phyloP scores from a whole-genome alignment of 805 yeast species.

The Metschnikowia continentalis region DNA sequence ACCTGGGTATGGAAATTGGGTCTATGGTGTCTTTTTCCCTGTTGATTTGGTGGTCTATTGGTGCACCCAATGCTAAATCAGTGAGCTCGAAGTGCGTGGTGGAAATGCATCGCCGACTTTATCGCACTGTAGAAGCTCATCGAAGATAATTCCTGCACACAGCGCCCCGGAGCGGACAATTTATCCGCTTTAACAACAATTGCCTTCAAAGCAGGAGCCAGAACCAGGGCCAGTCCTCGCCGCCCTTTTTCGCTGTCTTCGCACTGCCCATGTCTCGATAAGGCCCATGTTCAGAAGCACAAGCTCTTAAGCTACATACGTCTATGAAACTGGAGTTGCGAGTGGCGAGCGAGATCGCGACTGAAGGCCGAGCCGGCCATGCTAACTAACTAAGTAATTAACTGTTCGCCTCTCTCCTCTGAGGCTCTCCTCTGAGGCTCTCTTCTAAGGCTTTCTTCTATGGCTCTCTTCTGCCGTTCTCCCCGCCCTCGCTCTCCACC shows the following conservation, averaged over 20 bases:
- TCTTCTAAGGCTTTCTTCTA: too few species aligned
- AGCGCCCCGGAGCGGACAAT: background rate
- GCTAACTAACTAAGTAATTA: too few species aligned
- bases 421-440: too few species aligned
- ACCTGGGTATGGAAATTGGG: background rate
- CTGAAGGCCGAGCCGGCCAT: background rate
- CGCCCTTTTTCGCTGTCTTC: too few species aligned
- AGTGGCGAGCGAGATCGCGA: background rate
- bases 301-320: too few species aligned
- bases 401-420: too few species aligned
- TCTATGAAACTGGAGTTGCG: background rate
- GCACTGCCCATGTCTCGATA: too few species aligned
- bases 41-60: background rate
- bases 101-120: slow-evolving; percentile 4
- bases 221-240: too few species aligned
- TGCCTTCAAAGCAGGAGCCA: background rate
- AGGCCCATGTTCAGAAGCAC: too few species aligned
- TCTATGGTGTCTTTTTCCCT: too few species aligned
- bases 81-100: background rate
- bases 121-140: background rate
- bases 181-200: background rate
- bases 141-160: background rate
- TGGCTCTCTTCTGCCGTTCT: too few species aligned
- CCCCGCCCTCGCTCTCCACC: too few species aligned
- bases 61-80: background rate